A percentile compares a stretch with the other conserved stretches of the same genome.
phyloP scores from a whole-genome alignment of 192 early-diverging fungal species.

The Nowakowskiella sp. region DNA sequence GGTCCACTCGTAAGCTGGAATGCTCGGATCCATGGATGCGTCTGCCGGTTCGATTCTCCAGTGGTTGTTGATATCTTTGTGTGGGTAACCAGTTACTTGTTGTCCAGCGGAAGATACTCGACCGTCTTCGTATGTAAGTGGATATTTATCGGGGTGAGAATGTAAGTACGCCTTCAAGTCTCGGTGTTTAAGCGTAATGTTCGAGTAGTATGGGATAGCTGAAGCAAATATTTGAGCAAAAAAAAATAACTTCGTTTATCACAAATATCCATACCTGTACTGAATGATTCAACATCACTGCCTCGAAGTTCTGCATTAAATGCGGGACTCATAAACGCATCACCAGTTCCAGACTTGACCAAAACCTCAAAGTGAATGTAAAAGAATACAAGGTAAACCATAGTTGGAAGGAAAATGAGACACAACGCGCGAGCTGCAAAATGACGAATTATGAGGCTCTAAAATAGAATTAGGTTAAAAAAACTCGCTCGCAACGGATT shows the following conservation, averaged over 20 bases:
- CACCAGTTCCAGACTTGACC: slow-evolving; percentile 75
- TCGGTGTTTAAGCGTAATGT: slow-evolving; percentile 71
- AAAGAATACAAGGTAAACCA: slow-evolving; percentile 80
- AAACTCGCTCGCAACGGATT: not conserved
- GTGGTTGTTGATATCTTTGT: slow-evolving; percentile 80
- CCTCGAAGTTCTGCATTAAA: slow-evolving; percentile 82
- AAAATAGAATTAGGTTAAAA: not conserved
- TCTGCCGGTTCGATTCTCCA: slow-evolving; percentile 61
- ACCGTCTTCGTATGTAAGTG: slow-evolving; percentile 84
- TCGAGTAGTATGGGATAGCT: slow-evolving; percentile 74
- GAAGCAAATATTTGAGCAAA: slow-evolving; percentile 1
- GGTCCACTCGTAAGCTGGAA: slow-evolving; percentile 4
- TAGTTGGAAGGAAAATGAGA: slow-evolving; percentile 72
- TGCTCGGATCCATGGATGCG: slow-evolving; percentile 8
- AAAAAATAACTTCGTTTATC: slow-evolving; percentile 5
- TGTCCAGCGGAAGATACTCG: slow-evolving; percentile 82
- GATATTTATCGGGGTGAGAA: slow-evolving; percentile 71
- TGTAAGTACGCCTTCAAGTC: slow-evolving; percentile 69
- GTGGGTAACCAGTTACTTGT: slow-evolving; percentile 70
- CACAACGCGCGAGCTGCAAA: slow-evolving; percentile 76
- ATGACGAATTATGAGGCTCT: slow-evolving; percentile 65
- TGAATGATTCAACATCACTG: slow-evolving; percentile 59
- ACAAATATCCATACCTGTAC: slow-evolving; percentile 15
- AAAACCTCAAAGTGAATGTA: slow-evolving; percentile 87
- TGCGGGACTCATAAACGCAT: slow-evolving; percentile 80